Base-by-base conservation (phyloP, 305 asterid species). In the Solanum hybrid region DNA sequence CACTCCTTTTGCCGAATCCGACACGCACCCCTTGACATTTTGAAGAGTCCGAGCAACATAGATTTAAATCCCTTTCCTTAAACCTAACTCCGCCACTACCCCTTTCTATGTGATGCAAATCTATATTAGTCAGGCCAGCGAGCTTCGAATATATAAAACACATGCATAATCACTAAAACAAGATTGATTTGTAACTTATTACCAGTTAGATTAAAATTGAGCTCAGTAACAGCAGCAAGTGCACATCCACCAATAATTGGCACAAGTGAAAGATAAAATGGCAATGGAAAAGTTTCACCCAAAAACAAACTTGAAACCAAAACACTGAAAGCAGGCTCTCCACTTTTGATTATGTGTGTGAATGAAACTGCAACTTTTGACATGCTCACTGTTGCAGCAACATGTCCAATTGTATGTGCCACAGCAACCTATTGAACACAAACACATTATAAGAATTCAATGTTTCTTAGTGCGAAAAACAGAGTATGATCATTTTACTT, bases 241-340 rank as follows among this genome's bases (percentile, higher is more conserved):
- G 70, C 70, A 57, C 70, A 57, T 0, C 70, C 70, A 57, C 70
- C 70, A 57, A 57, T 57, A 57, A 57, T 57, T 57, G 70, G 70
- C 89, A 96, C 2, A 70, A 96, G 91, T 22, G 98, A 96, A 10
- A 96, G 95, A 91, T 96, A 96, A 5, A 95, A 96, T 29, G 98
- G 90, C 88, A 90, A 2, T 22, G 98, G 95, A 72, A 96, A 96
- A 12, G 93, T 87, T 72, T 96, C 95, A 3, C 99, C 98, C 6
- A 96, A 92, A n/a, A 96, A 9, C 32, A 96, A 93, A 86, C 97
- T 31, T 61, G 72, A 61, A 61, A 61, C 11, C 11, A 61, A 61
- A 61, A 61, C 72, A 61, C 72, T 61, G 72, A 61, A 61, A 20
- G 26, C 26, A 7, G 26, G 72, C 5, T 61, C 24, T 20, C 72